These are phyloP conservation scores for Sergeia podlipaevii DNA, from an alignment of 208 protist species.

Conservation along the genomic window DNA sequence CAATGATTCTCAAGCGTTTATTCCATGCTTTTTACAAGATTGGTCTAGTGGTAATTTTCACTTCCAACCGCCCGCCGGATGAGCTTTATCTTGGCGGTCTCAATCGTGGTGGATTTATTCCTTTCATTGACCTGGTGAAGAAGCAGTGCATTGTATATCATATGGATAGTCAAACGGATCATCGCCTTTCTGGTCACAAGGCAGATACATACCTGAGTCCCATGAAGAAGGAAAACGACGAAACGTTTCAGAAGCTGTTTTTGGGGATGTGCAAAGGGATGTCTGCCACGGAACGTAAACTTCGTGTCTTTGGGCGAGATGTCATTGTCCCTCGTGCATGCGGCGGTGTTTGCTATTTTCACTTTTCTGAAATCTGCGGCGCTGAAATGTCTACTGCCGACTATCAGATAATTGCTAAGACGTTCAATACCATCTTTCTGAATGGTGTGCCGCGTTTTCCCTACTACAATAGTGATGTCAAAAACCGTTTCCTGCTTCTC, in stretches of 20 bases:
- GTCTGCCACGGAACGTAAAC: slow-evolving; percentile 29
- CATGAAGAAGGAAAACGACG: slow-evolving; percentile 46
- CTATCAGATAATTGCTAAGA: slow-evolving; percentile 79
- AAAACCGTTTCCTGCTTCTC: slow-evolving; percentile 86
- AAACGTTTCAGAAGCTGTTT: slow-evolving; percentile 73
- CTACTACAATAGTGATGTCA: slow-evolving; percentile 73
- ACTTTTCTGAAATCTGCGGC: slow-evolving; percentile 80
- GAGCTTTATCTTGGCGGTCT: slow-evolving; percentile 93
- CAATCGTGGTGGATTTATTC: slow-evolving; percentile 92
- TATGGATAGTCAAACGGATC: slow-evolving; percentile 89
- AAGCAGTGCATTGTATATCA: slow-evolving; percentile 82
- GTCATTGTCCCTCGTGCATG: slow-evolving; percentile 55
- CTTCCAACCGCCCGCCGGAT: slow-evolving; percentile 86
- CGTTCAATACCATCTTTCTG: slow-evolving; percentile 89
- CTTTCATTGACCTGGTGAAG: slow-evolving; percentile 94
- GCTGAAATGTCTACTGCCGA: slow-evolving; percentile 71
- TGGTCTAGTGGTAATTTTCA: slow-evolving; percentile 92
- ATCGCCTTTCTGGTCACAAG: slow-evolving; percentile 81
- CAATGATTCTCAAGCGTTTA: slow-evolving; percentile 94
- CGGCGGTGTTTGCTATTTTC: slow-evolving; percentile 76
- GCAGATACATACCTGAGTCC: slow-evolving; percentile 73
- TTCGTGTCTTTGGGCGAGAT: slow-evolving; percentile 81
- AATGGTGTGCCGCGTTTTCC: slow-evolving; percentile 76
- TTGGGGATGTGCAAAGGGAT: slow-evolving; percentile 83
- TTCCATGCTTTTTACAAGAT: slow-evolving; percentile 91